phyloP scores from a whole-genome alignment of 768 basidiomycete genomes.

The Mycena amicta region DNA sequence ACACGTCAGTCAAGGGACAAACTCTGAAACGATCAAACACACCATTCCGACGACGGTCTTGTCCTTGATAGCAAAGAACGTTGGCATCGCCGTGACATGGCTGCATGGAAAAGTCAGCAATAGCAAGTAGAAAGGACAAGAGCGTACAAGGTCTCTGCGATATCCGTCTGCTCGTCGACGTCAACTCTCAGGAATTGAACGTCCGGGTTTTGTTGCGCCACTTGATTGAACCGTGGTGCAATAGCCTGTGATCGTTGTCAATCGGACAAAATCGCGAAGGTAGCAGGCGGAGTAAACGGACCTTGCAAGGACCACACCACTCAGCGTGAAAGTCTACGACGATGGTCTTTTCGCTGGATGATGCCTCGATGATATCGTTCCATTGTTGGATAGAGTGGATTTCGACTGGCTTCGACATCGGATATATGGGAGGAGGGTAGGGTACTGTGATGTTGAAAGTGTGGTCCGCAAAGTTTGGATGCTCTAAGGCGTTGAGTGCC shows the following conservation, averaged over 20 bases:
- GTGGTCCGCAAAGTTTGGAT: too few relatives aligned
- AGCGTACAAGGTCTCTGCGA: constrained; percentile 14
- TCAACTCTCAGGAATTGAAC: constrained; percentile 25
- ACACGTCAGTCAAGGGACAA: neutral
- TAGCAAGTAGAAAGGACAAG: neutral
- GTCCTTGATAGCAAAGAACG: constrained; percentile 23
- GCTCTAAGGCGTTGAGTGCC: too few relatives aligned
- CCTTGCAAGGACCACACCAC: constrained; percentile 26
- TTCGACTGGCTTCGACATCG: constrained; percentile 23
- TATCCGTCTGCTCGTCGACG: constrained; percentile 19
- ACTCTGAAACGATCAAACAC: neutral
- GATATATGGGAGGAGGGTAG: neutral
- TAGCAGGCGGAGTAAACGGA: neutral
- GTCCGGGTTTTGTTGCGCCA: constrained; percentile 23
- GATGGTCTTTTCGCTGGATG: constrained; percentile 17
- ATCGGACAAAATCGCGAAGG: neutral
- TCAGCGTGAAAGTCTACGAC: constrained; percentile 23
- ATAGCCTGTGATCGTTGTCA: too few relatives aligned
- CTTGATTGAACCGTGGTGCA: constrained; percentile 20
- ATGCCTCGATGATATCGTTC: constrained; percentile 22
- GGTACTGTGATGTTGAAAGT: neutral
- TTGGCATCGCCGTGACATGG: constrained; percentile 24
- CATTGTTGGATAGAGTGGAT: constrained; percentile 24
- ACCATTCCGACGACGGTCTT: constrained; percentile 21
- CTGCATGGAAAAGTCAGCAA: neutral